Evolutionary conservation across 805 yeast species (phyloP).

Genomic region (Candida ficus): DNA sequence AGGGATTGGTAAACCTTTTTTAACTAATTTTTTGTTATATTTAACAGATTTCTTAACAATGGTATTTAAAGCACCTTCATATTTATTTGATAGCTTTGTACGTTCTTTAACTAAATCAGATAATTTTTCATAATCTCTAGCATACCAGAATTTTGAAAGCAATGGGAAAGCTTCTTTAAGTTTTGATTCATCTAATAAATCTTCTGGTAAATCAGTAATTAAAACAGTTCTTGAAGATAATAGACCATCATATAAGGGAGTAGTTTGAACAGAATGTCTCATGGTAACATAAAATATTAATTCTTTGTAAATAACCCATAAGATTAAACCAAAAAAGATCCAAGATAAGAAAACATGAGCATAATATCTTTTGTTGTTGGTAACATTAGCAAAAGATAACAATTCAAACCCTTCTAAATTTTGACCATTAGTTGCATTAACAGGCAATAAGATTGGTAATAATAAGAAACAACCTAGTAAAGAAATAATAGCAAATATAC

Average conservation of each 20-base stretch:
- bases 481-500: constrained; percentile 48
- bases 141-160: constrained; percentile 53
- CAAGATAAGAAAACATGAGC: constrained; percentile 77
- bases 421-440: constrained; percentile 67
- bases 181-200: constrained; percentile 41
- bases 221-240: constrained; percentile 68
- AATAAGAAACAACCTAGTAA: constrained; percentile 47
- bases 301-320: constrained; percentile 69
- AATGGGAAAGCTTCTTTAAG: constrained; percentile 60
- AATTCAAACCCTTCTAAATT: constrained; percentile 54
- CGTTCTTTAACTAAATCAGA: constrained; percentile 57
- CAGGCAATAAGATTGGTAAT: constrained; percentile 69
- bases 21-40: constrained; percentile 46
- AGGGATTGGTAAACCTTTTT: constrained; percentile 49
- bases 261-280: constrained; percentile 68
- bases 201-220: constrained; percentile 54
- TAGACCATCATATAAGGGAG: constrained; percentile 67
- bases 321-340: constrained; percentile 61
- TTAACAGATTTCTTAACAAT: constrained; percentile 57
- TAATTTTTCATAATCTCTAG: constrained; percentile 57
- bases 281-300: constrained; percentile 64
- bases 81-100: constrained; percentile 50
- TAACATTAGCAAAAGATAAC: constrained; percentile 58
- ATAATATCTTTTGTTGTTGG: constrained; percentile 56
- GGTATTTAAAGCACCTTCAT: constrained; percentile 62